A percentile compares a stretch with the other conserved stretches of the same genome.
phyloP scores from a whole-genome alignment of 257 asterid species.

The Primulina tabacum region DNA sequence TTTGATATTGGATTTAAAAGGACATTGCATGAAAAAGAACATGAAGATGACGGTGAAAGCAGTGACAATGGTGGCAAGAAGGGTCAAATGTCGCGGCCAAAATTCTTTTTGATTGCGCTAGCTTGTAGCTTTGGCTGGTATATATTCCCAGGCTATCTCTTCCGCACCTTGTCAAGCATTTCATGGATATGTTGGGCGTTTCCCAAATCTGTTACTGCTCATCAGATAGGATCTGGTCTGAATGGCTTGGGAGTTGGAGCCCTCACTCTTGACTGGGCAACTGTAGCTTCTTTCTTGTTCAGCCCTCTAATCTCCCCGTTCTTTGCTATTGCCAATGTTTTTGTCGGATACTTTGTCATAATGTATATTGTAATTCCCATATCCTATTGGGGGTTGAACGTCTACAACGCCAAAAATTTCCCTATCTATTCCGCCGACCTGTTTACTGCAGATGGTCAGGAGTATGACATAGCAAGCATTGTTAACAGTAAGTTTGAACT shows the following conservation, averaged over 20 bases:
- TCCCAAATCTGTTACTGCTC: slow-evolving; percentile 73
- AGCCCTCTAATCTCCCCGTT: slow-evolving; percentile 75
- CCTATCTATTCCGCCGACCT: slow-evolving; percentile 57
- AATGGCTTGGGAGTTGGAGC: slow-evolving; percentile 71
- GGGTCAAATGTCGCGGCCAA: slow-evolving; percentile 42
- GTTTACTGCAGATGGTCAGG: slow-evolving; percentile 52
- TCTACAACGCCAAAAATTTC: slow-evolving; percentile 51
- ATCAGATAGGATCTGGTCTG: slow-evolving; percentile 73
- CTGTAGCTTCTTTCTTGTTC: slow-evolving; percentile 61
- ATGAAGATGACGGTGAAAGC: slow-evolving; percentile 21
- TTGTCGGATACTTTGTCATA: slow-evolving; percentile 48
- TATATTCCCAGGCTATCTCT: slow-evolving; percentile 58
- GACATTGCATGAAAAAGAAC: slow-evolving; percentile 61
- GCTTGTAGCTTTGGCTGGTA: slow-evolving; percentile 68
- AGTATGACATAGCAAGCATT: slow-evolving; percentile 44
- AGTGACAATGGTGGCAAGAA: slow-evolving; percentile 7
- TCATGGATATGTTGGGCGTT: slow-evolving; percentile 86
- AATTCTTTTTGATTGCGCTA: slow-evolving; percentile 63
- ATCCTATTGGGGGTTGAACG: slow-evolving; percentile 74
- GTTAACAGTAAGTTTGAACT: slow-evolving; percentile 49
- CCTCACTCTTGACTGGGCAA: slow-evolving; percentile 66
- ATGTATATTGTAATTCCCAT: slow-evolving; percentile 58
- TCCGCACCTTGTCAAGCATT: slow-evolving; percentile 57
- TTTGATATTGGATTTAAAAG: slow-evolving; percentile 28
- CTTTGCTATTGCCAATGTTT: slow-evolving; percentile 72